Evolutionary conservation across 192 early-diverging fungal species (phyloP).

Genomic region (Rhizophlyctis rosea): DNA sequence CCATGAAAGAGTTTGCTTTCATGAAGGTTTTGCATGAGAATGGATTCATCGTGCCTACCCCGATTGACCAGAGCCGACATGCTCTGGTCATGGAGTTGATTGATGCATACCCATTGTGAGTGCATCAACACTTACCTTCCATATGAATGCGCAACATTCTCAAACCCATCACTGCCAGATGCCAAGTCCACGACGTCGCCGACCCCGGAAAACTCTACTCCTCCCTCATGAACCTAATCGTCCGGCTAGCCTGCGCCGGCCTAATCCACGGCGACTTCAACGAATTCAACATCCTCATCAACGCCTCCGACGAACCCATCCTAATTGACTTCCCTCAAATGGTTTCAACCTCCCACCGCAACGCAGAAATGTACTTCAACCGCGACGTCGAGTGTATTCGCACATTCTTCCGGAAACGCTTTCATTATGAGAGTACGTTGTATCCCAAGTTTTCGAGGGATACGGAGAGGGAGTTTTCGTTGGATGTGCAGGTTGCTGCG

Average conservation of each 20-base stretch:
- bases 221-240: constrained; percentile 92
- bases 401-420: constrained; percentile 85
- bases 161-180: constrained; percentile 34
- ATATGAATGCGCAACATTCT: not conserved
- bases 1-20: constrained; percentile 97
- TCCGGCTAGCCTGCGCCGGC: constrained; percentile 89
- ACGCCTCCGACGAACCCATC: constrained; percentile 72
- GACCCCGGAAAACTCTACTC: constrained; percentile 93
- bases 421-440: constrained; percentile 84
- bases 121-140: not conserved
- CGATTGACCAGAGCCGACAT: constrained; percentile 91
- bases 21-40: constrained; percentile 97
- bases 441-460: constrained; percentile 90
- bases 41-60: constrained; percentile 93
- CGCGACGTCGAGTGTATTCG: constrained; percentile 98
- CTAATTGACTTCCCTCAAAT: constrained; percentile 99
- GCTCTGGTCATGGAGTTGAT: constrained; percentile 96
- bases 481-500: constrained; percentile 95
- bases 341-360: constrained; percentile 94
- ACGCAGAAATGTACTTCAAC: constrained; percentile 98
- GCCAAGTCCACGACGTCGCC: constrained; percentile 80
- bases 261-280: constrained; percentile 99
- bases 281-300: constrained; percentile 97
- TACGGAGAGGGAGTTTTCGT: constrained; percentile 74
- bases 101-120: constrained; percentile 84